Evolutionary conservation across 352 stramenopile genomes (phyloP).

Genomic region (Stramenopiles sp.): DNA sequence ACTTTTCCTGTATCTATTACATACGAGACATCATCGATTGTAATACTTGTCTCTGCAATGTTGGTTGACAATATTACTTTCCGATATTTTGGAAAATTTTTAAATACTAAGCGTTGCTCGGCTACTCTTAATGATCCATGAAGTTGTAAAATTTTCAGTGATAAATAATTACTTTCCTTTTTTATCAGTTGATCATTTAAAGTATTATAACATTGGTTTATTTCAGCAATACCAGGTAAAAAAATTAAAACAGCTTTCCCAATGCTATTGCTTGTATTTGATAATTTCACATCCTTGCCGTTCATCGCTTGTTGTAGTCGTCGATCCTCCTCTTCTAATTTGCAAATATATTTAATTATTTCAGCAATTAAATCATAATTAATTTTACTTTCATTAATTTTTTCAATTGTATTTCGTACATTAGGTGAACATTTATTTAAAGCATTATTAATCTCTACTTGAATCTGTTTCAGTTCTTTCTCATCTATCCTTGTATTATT

Average conservation of each 20-base stretch:
- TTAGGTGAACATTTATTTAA: no score
- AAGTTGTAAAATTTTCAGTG: conserved; percentile 53
- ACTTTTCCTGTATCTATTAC: conserved; percentile 57
- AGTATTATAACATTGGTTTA: conserved; percentile 24
- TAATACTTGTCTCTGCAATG: conserved; percentile 85
- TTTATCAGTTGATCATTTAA: neutral
- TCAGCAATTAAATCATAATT: no score
- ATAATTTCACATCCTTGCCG: neutral
- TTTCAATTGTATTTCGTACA: no score
- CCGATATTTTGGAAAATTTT: conserved; percentile 26
- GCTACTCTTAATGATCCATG: conserved; percentile 73
- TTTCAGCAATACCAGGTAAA: conserved; percentile 77
- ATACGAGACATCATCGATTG: conserved; percentile 70
- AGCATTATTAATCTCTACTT: no score
- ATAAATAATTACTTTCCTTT: conserved; percentile 18
- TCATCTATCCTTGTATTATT: no score
- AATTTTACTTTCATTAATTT: no score
- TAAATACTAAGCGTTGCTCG: conserved; percentile 79
- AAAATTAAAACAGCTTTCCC: conserved; percentile 78
- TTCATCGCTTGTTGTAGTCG: neutral
- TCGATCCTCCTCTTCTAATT: neutral
- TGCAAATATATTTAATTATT: no score
- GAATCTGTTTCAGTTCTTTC: no score
- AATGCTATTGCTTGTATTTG: conserved; percentile 20
- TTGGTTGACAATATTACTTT: conserved; percentile 89